These are phyloP conservation scores for Calocybe gangraenosa DNA, from an alignment of 768 basidiomycete species.

Conservation along the genomic window DNA sequence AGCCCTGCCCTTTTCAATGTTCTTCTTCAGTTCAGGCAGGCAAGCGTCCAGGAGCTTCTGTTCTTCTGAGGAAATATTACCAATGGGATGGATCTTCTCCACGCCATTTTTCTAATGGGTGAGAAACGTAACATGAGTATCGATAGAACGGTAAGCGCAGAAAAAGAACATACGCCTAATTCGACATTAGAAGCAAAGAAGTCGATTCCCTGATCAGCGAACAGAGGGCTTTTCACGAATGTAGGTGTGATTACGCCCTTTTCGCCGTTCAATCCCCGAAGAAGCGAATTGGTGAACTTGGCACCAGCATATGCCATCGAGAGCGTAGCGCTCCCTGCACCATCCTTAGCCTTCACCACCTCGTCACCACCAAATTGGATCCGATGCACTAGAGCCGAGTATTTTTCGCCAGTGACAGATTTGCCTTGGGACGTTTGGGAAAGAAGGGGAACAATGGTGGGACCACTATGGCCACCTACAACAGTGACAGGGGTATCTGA, in stretches of 20 bases:
- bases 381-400: conserved; percentile 78
- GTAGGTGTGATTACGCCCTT: conserved; percentile 82
- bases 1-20: conserved; percentile 92
- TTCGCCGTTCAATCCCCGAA: conserved; percentile 85
- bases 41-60: conserved; percentile 82
- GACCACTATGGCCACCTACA: conserved; percentile 92
- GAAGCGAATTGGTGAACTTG: conserved; percentile 79
- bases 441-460: conserved; percentile 96
- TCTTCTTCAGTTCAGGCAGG: conserved; percentile 92
- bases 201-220: conserved; percentile 78
- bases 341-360: conserved; percentile 97
- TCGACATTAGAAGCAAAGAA: conserved; percentile 96
- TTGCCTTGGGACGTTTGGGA: conserved; percentile 76
- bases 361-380: conserved; percentile 99
- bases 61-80: conserved; percentile 76
- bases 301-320: conserved; percentile 96
- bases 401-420: conserved; percentile 67
- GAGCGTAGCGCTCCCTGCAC: conserved; percentile 89
- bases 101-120: conserved; percentile 70
- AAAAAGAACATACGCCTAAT: conserved; percentile 70
- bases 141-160: background rate
- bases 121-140: conserved; percentile 4
- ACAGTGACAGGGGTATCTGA: conserved; percentile 73
- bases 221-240: conserved; percentile 88
- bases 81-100: conserved; percentile 86